Conservation (phyloP, 1,284 basidiomycete species). For the Leccinum brunneo-olivaceum region DNA sequence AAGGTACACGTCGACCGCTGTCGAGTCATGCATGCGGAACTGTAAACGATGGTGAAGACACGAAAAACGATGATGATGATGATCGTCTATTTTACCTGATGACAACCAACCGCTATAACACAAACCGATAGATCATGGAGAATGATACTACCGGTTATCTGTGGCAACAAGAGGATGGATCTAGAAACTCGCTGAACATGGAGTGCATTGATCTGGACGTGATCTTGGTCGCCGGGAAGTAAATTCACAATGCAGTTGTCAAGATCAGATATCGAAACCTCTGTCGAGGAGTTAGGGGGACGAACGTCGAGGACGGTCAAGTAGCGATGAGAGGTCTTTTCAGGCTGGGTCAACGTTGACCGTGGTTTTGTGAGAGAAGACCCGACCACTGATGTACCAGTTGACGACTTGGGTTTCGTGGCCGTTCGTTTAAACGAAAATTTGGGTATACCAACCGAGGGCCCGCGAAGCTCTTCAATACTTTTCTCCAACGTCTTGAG, state of each 20-base stretch:
- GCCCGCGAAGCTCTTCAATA: slow-evolving; percentile 44
- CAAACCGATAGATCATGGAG: slow-evolving; percentile 56
- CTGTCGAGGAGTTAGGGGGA: slow-evolving; percentile 25
- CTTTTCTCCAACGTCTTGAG: slow-evolving; percentile 49
- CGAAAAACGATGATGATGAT: neutral
- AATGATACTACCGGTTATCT: slow-evolving; percentile 62
- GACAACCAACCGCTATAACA: slow-evolving; percentile 61
- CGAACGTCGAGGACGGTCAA: slow-evolving; percentile 34
- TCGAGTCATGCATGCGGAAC: slow-evolving; percentile 78
- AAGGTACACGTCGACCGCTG: slow-evolving; percentile 54
- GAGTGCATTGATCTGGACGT: slow-evolving; percentile 36
- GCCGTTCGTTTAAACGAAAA: slow-evolving; percentile 68
- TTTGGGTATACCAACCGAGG: slow-evolving; percentile 45
- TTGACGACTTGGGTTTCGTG: slow-evolving; percentile 18
- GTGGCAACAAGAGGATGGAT: slow-evolving; percentile 60
- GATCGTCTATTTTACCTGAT: slow-evolving; percentile 51
- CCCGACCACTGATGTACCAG: slow-evolving; percentile 6
- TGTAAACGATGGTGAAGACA: slow-evolving; percentile 26
- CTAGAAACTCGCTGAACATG: slow-evolving; percentile 48
- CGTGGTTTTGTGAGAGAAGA: slow-evolving; percentile 9
- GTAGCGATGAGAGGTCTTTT: slow-evolving; percentile 34
- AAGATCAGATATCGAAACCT: slow-evolving; percentile 55
- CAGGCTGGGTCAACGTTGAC: slow-evolving; percentile 26
- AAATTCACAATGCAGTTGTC: slow-evolving; percentile 65
- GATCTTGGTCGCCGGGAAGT: slow-evolving; percentile 22